phyloP scores from a whole-genome alignment of 371 early-diverging fungal species.

The Mucor irregularis region DNA sequence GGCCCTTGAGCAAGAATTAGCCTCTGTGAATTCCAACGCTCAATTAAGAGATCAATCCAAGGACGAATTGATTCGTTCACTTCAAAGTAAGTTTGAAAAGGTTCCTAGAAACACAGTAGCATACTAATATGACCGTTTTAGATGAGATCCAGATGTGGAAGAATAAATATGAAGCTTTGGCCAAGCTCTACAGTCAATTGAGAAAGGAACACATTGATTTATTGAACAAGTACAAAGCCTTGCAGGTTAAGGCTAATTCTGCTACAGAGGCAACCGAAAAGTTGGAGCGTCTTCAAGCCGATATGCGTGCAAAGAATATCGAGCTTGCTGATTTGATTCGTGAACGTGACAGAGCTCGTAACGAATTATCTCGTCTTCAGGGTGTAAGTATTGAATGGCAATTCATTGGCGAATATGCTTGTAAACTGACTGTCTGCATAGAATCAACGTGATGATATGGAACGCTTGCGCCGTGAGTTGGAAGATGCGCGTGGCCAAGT shows the following conservation, averaged over 20 bases:
- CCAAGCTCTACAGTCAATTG: conserved; percentile 93
- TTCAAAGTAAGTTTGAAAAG: conserved; percentile 61
- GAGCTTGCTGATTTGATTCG: conserved; percentile 83
- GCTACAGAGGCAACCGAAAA: conserved; percentile 76
- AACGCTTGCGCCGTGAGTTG: conserved; percentile 77
- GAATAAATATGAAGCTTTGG: conserved; percentile 88
- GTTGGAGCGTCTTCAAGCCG: conserved; percentile 75
- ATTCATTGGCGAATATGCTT: neutral
- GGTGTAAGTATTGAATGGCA: conserved; percentile 29
- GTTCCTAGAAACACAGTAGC: neutral
- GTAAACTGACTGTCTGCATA: conserved; percentile 15
- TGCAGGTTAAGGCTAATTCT: conserved; percentile 79
- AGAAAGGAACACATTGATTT: conserved; percentile 96
- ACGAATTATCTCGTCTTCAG: conserved; percentile 69
- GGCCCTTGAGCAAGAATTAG: conserved; percentile 82
- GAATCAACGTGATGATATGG: conserved; percentile 79
- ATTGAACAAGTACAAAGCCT: conserved; percentile 81
- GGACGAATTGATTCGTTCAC: conserved; percentile 72
- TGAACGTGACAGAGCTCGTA: conserved; percentile 79
- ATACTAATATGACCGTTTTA: conserved; percentile 22
- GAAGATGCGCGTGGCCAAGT: conserved; percentile 73
- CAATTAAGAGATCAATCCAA: conserved; percentile 73
- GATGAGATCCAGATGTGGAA: conserved; percentile 84
- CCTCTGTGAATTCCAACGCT: conserved; percentile 66
- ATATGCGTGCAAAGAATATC: conserved; percentile 78